Conservation (phyloP, 2,329 filamentous ascomycete genomes). For the Aspergillus jensenii region DNA sequence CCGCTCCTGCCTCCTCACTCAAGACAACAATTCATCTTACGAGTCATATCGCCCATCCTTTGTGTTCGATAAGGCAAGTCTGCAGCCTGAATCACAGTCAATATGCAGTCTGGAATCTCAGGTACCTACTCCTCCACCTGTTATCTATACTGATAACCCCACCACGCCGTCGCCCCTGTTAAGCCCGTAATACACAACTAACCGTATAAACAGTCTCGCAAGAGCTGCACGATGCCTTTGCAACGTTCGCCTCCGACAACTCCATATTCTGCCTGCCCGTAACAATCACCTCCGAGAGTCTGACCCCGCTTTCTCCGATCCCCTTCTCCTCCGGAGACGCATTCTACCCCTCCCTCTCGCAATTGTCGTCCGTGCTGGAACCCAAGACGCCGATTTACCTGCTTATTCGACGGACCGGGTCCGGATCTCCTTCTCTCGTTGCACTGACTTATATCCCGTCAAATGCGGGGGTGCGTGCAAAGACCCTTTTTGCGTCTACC, state of each 20-base stretch:
- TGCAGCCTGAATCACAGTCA: constrained; percentile 19
- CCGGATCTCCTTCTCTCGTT: constrained; percentile 35
- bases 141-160: neutral
- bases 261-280: constrained; percentile 48
- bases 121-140: constrained; percentile 28
- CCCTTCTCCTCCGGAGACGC: constrained; percentile 40
- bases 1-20: constrained; percentile 24
- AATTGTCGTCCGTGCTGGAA: constrained; percentile 52
- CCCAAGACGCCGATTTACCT: constrained; percentile 61
- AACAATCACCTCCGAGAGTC: constrained; percentile 45
- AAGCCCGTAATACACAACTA: neutral
- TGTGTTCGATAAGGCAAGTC: constrained; percentile 7
- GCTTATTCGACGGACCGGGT: constrained; percentile 53
- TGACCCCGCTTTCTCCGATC: constrained; percentile 42
- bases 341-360: constrained; percentile 53
- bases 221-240: constrained; percentile 49
- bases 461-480: constrained; percentile 62
- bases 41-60: constrained; percentile 5
- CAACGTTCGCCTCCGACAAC: constrained; percentile 40
- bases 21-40: neutral
- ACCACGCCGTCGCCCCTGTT: neutral
- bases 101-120: constrained; percentile 52
- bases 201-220: constrained; percentile 37
- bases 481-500: constrained; percentile 67
- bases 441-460: constrained; percentile 65